phyloP scores from a whole-genome alignment of 169 alveolate genomes.

The Theileria annulata region DNA sequence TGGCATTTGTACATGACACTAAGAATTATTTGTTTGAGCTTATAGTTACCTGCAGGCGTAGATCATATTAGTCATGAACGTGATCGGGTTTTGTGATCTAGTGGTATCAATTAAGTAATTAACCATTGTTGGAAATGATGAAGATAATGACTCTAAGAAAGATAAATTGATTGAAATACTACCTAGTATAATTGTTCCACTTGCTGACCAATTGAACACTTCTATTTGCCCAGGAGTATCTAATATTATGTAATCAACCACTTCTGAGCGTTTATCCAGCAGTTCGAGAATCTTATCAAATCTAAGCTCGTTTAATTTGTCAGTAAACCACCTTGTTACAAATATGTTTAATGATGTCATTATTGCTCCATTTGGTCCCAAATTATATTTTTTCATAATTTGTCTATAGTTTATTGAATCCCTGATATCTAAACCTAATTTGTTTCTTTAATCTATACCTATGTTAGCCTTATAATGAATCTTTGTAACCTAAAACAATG shows the following conservation, averaged over 20 bases:
- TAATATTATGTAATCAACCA: constrained; percentile 89
- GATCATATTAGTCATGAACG: constrained; percentile 98
- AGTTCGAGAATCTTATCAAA: constrained; percentile 91
- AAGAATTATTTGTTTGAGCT: not conserved
- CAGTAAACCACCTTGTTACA: constrained; percentile 83
- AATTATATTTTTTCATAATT: constrained; percentile 91
- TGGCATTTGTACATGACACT: constrained; percentile 92
- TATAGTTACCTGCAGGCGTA: constrained; percentile 87
- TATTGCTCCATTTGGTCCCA: constrained; percentile 99
- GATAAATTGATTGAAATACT: not conserved
- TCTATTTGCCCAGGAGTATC: constrained; percentile 99
- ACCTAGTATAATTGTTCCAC: constrained; percentile 93
- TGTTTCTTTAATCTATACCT: constrained; percentile 32
- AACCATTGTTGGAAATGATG: constrained; percentile 90
- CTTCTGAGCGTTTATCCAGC: constrained; percentile 81
- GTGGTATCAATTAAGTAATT: constrained; percentile 92
- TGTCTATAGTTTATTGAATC: constrained; percentile 95
- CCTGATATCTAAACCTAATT: constrained; percentile 83
- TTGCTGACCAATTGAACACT: constrained; percentile 98
- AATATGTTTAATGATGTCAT: constrained; percentile 95
- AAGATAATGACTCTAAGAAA: constrained; percentile 87
- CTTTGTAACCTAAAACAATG: constrained; percentile 45
- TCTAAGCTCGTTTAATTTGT: constrained; percentile 30
- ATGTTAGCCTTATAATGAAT: constrained; percentile 61
- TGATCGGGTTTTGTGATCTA: constrained; percentile 93